phyloP scores from a whole-genome alignment of 2,329 filamentous ascomycete genomes.

The Amauroascus niger region DNA sequence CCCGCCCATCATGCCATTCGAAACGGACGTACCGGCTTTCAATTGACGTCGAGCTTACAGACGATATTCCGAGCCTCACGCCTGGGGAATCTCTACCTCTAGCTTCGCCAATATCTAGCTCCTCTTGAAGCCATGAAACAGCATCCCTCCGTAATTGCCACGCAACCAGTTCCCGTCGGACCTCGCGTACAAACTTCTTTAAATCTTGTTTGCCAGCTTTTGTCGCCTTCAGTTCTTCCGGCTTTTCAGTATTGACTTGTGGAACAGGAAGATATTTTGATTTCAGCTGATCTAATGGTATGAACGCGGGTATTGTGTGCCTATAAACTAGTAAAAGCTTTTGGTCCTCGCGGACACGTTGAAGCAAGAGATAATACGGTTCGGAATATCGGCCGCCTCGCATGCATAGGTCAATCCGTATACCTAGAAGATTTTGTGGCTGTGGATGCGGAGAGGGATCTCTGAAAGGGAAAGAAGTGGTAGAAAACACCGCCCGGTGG shows the following conservation, averaged over 20 bases:
- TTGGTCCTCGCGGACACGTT: conserved; percentile 19
- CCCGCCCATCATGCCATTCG: conserved; percentile 37
- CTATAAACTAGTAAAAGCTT: conserved; percentile 30
- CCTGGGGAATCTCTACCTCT: neutral
- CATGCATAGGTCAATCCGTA: conserved; percentile 36
- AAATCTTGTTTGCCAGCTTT: conserved; percentile 30
- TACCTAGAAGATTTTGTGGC: conserved; percentile 29
- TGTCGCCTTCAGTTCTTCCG: conserved; percentile 17
- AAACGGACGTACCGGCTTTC: conserved; percentile 37
- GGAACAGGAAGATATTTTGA: conserved; percentile 27
- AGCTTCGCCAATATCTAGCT: conserved; percentile 22
- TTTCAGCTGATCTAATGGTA: conserved; percentile 33
- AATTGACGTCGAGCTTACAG: conserved; percentile 28
- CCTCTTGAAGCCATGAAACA: conserved; percentile 28
- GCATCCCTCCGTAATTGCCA: conserved; percentile 36
- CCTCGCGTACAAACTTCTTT: conserved; percentile 28
- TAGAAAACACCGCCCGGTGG: conserved; percentile 38
- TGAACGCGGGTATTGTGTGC: conserved; percentile 40
- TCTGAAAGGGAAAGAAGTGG: conserved; percentile 39
- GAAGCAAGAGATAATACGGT: conserved; percentile 38
- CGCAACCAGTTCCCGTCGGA: conserved; percentile 34
- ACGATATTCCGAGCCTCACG: conserved; percentile 28
- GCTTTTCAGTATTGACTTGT: conserved; percentile 16
- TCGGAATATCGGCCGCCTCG: conserved; percentile 33
- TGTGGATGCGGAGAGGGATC: conserved; percentile 33